Conservation (phyloP, 108 stramenopile species). For the Aurantiochytrium sp. region DNA sequence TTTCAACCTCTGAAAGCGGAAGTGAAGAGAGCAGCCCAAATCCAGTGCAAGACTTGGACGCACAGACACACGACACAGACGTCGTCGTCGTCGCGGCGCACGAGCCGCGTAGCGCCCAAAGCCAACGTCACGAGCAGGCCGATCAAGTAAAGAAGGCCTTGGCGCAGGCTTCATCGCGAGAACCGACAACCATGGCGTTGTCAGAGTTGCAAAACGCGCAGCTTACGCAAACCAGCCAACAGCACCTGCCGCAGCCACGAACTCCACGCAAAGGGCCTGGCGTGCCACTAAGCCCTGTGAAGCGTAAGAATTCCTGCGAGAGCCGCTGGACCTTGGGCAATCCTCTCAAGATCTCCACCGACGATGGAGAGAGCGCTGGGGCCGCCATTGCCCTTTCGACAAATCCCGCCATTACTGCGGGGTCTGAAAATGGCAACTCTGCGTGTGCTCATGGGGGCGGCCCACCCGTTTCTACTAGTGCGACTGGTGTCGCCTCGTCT, state of each 20-base stretch:
- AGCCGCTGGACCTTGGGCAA: background rate
- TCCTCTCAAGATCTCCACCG: background rate
- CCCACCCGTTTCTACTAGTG: background rate
- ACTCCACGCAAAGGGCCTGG: background rate
- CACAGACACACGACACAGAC: too few relatives aligned
- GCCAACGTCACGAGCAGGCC: background rate
- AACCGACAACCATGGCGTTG: too few relatives aligned
- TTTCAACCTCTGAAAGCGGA: background rate
- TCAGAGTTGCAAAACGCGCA: too few relatives aligned
- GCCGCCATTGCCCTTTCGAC: background rate
- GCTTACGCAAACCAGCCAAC: too few relatives aligned
- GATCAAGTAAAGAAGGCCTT: background rate
- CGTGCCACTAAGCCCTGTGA: background rate
- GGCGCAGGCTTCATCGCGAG: background rate
- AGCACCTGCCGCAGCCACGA: background rate
- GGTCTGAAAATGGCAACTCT: too few relatives aligned
- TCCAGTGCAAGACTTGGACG: too few relatives aligned
- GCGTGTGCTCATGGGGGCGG: too few relatives aligned
- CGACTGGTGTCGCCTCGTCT: background rate
- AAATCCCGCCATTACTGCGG: too few relatives aligned
- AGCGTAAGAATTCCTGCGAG: background rate
- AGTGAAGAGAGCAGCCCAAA: background rate
- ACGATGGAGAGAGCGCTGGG: background rate
- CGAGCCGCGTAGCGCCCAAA: background rate
- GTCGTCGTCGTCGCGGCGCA: too few relatives aligned